Conservation (phyloP, 768 basidiomycete genomes). For the Suillus paluster region DNA sequence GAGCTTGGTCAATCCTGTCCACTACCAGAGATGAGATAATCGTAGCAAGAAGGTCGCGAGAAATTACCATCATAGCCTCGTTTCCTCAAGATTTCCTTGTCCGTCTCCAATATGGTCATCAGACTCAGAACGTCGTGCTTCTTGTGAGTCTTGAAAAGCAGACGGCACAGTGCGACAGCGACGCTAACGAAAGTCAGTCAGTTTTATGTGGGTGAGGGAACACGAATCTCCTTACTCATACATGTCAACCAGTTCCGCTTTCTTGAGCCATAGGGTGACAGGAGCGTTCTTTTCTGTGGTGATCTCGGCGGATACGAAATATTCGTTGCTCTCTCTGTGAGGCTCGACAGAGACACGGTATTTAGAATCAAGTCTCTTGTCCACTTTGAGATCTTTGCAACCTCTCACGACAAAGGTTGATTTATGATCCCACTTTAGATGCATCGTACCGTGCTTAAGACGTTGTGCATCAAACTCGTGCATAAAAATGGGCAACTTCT, state of each 20-base stretch:
- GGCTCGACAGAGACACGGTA: slow-evolving; percentile 15
- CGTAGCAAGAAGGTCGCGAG: not conserved
- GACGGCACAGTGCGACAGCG: slow-evolving; percentile 75
- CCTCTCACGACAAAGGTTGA: slow-evolving; percentile 66
- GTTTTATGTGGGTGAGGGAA: not conserved
- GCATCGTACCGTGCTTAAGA: slow-evolving; percentile 51
- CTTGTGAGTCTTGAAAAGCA: slow-evolving; percentile 74
- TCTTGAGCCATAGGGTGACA: slow-evolving; percentile 67
- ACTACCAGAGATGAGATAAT: not conserved
- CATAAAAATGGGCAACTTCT: slow-evolving; percentile 84
- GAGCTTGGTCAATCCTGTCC: not conserved
- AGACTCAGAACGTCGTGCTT: slow-evolving; percentile 85
- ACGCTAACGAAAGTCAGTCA: slow-evolving; percentile 52
- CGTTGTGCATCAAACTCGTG: slow-evolving; percentile 74
- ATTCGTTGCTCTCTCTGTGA: slow-evolving; percentile 26
- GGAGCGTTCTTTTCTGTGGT: slow-evolving; percentile 47
- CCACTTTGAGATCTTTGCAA: slow-evolving; percentile 62
- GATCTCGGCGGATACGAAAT: slow-evolving; percentile 59
- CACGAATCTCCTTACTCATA: slow-evolving; percentile 77
- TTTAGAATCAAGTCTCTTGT: slow-evolving; percentile 58
- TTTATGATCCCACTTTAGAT: slow-evolving; percentile 59
- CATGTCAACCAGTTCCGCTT: slow-evolving; percentile 51
- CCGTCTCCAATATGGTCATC: slow-evolving; percentile 89
- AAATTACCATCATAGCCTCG: slow-evolving; percentile 78
- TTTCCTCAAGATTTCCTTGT: slow-evolving; percentile 73